Evolutionary conservation across 2,329 filamentous ascomycete genomes (phyloP), one percentile per base, ranked within the genome.

Genomic region (Cadophora sp.): DNA sequence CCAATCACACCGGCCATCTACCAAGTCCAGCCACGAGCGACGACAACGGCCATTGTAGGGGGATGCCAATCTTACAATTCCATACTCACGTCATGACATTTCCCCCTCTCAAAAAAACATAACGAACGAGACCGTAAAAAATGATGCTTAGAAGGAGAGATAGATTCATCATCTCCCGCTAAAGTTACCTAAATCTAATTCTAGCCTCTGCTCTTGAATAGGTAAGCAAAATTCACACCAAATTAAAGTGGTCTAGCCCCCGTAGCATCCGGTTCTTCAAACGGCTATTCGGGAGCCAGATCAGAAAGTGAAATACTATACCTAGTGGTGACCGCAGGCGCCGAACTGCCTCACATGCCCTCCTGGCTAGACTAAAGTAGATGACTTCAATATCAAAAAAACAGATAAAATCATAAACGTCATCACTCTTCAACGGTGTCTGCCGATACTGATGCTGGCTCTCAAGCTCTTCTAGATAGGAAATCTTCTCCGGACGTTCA

Each of bases 241-340:
- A 39, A 39, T 9, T 11, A 39, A 39, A 39, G 27, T 13, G 9
- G 4, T 11, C 13, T 53, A 53, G 50, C 50, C 24, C 13, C 27
- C 27, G 50, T 1, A 11, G 14, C 22, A 53, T 53, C 50, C 50
- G 27, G 50, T 24, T 30, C 18, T 53, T 16, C 8, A 53, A 53
- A 53, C 24, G 50, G 50, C 24, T 33, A n/a, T 16, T 53, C 50
- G 1, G 27, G 6, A 30, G 1, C 27, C 1, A 30, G 27, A 30
- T 6, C 27, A 30, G 1, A 1, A 0, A 30, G 27, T 0, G 27
- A 30, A 6, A 30, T 3, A 30, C 27, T n/a, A n/a, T n/a, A n/a
- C n/a, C n/a, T n/a, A n/a, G n/a, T n/a, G 50, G 50, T 33, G 50
- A 24, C 50, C 50, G 50, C 50, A 53, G n/a, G 50, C 33, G 24